Percentiles rank a stretch among this genome's conserved stretches.
Conservation (phyloP, 495 filamentous ascomycete species). For the Xylaria bambusicola region DNA sequence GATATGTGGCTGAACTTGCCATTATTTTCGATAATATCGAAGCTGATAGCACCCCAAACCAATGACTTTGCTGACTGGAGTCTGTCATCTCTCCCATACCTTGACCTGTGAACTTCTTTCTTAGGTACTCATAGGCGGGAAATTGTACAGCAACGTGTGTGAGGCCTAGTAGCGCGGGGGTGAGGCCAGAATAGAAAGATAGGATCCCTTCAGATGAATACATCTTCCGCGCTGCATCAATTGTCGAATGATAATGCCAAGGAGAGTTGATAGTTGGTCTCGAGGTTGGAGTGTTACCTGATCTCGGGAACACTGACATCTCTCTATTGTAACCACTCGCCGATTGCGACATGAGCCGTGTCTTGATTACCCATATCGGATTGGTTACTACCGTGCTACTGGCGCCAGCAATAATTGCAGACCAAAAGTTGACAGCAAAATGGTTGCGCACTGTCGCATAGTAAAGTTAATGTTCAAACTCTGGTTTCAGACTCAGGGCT, state of each 20-base stretch:
- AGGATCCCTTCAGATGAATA: slow-evolving; percentile 81
- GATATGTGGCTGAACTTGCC: slow-evolving; percentile 93
- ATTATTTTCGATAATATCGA: slow-evolving; percentile 95
- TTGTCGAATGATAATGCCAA: slow-evolving; percentile 86
- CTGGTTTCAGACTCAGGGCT: not conserved
- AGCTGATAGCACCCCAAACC: slow-evolving; percentile 75
- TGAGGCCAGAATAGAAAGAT: slow-evolving; percentile 94
- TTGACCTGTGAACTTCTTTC: slow-evolving; percentile 84
- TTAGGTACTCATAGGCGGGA: slow-evolving; percentile 91
- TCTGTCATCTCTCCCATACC: slow-evolving; percentile 66
- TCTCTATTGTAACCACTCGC: slow-evolving; percentile 35
- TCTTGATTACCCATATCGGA: slow-evolving; percentile 99
- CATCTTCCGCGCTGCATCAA: slow-evolving; percentile 94
- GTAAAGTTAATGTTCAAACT: too few relatives aligned
- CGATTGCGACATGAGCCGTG: slow-evolving; percentile 90
- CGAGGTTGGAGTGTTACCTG: slow-evolving; percentile 49
- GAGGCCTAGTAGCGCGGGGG: slow-evolving; percentile 86
- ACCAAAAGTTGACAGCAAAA: slow-evolving; percentile 60
- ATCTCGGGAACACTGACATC: slow-evolving; percentile 44
- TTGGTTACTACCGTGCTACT: slow-evolving; percentile 96
- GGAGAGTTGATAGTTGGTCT: slow-evolving; percentile 59
- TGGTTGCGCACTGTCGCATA: slow-evolving; percentile 37
- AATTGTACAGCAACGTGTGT: slow-evolving; percentile 98
- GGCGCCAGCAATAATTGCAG: slow-evolving; percentile 85
- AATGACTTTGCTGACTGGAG: slow-evolving; percentile 41